Evolutionary conservation across 768 basidiomycete genomes (phyloP).

Genomic region (Piloderma croceum): DNA sequence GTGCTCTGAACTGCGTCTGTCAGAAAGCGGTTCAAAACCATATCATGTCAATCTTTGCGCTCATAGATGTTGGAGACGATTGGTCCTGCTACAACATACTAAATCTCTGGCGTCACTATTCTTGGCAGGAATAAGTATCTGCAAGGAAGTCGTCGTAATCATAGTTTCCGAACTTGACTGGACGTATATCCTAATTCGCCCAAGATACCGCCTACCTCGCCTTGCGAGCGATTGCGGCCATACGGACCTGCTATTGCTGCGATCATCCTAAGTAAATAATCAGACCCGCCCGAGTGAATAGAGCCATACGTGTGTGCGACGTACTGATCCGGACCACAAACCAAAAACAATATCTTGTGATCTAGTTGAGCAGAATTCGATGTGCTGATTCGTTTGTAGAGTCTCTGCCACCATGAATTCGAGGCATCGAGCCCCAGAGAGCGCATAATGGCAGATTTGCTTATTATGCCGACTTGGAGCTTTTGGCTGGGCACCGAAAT

Average conservation of each 20-base stretch:
- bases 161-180: slow-evolving; percentile 68
- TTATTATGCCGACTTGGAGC: slow-evolving; percentile 50
- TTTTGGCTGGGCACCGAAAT: slow-evolving; percentile 20
- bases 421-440: slow-evolving; percentile 29
- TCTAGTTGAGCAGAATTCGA: slow-evolving; percentile 7
- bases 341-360: slow-evolving; percentile 53
- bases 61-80: too few species aligned
- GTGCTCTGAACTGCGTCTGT: too few species aligned
- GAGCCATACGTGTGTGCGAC: slow-evolving; percentile 18
- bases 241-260: slow-evolving; percentile 68
- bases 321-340: slow-evolving; percentile 84
- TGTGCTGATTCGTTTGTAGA: slow-evolving; percentile 13
- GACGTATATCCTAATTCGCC: slow-evolving; percentile 57
- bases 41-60: too few species aligned
- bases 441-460: slow-evolving; percentile 40
- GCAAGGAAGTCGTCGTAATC: too few species aligned
- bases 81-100: too few species aligned
- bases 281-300: slow-evolving; percentile 2
- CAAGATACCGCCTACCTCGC: slow-evolving; percentile 60
- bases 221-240: slow-evolving; percentile 73
- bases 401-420: slow-evolving; percentile 25
- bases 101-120: too few species aligned
- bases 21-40: too few species aligned
- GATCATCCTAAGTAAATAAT: slow-evolving; percentile 55
- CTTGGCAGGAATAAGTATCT: too few species aligned